Evolutionary conservation across 1,284 basidiomycete genomes (phyloP).

Genomic region (Mycena citricolor): DNA sequence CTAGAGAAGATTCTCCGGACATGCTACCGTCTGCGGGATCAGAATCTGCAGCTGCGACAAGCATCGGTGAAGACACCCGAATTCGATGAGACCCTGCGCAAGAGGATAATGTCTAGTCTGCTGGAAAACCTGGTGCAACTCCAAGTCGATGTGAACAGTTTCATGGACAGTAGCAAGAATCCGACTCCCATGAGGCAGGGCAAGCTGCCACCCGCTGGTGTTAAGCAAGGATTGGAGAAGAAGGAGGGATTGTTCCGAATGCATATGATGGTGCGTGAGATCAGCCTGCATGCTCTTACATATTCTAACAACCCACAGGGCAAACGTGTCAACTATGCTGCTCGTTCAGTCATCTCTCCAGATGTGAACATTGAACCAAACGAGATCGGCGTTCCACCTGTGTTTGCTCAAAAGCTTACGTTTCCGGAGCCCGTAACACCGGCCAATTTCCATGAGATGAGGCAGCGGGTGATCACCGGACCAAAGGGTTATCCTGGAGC

Average conservation of each 20-base stretch:
- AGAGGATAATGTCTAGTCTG: conserved; percentile 67
- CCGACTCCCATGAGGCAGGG: conserved; percentile 84
- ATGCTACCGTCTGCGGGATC: conserved; percentile 78
- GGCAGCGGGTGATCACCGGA: conserved; percentile 91
- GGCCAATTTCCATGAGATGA: conserved; percentile 87
- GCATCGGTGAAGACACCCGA: conserved; percentile 60
- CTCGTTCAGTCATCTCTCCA: conserved; percentile 98
- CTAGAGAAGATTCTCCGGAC: conserved; percentile 83
- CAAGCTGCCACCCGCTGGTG: conserved; percentile 89
- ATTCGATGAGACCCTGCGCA: conserved; percentile 56
- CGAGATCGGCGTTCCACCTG: conserved; percentile 97
- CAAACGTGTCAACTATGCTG: conserved; percentile 99
- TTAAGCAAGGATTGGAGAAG: conserved; percentile 98
- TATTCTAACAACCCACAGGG: conserved; percentile 60
- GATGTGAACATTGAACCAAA: conserved; percentile 99
- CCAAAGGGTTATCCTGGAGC: conserved; percentile 92
- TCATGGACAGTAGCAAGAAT: conserved; percentile 97
- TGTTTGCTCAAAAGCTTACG: conserved; percentile 96
- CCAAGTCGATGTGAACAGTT: conserved; percentile 95
- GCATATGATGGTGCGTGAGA: conserved; percentile 92
- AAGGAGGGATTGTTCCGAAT: conserved; percentile 99
- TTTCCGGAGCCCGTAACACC: conserved; percentile 97
- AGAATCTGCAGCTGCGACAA: conserved; percentile 67
- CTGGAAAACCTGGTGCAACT: conserved; percentile 86
- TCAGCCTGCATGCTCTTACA: conserved; percentile 6